Evolutionary conservation across 2,329 filamentous ascomycete species (phyloP).

Genomic region (Colletotrichum liaoningense): DNA sequence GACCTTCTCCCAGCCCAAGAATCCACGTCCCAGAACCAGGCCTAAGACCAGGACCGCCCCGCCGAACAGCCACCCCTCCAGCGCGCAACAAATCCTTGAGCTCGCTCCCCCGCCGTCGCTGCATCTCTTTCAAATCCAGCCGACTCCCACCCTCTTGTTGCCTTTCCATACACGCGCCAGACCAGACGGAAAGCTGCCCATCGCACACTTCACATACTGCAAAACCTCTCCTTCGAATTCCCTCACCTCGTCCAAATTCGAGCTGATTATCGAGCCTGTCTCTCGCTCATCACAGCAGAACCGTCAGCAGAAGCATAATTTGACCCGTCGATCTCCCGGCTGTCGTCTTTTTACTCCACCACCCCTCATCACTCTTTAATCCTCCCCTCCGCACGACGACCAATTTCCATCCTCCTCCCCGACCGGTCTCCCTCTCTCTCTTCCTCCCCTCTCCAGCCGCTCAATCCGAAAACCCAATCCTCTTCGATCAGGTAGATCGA

Average conservation of each 20-base stretch:
- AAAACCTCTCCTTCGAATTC: conserved; percentile 3
- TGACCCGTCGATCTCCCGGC: conserved; percentile 22
- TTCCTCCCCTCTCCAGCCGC: conserved; percentile 2
- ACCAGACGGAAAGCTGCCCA: conserved; percentile 6
- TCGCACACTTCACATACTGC: conserved; percentile 6
- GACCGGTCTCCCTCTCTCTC: not conserved
- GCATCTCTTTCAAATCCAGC: conserved; percentile 32
- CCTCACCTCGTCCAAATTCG: conserved; percentile 17
- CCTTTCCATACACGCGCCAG: not conserved
- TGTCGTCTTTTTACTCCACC: conserved; percentile 10
- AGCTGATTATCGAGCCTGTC: not conserved
- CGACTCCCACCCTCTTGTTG: conserved; percentile 12
- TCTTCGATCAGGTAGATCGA: conserved; percentile 25
- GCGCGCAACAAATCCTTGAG: conserved; percentile 36
- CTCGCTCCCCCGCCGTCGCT: conserved; percentile 26
- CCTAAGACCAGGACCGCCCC: conserved; percentile 18
- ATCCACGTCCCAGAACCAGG: not conserved
- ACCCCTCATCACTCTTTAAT: conserved; percentile 21
- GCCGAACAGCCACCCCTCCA: conserved; percentile 27
- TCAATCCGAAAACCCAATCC: conserved; percentile 20
- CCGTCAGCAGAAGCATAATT: not conserved
- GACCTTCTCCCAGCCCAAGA: not conserved
- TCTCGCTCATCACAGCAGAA: not conserved
- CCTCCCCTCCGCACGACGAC: not conserved
- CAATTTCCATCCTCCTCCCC: not conserved